Percentiles rank a stretch among this genome's conserved stretches.
Evolutionary conservation across 768 basidiomycete species (phyloP).

Genomic region (Gloeopeniophorella convolvens): DNA sequence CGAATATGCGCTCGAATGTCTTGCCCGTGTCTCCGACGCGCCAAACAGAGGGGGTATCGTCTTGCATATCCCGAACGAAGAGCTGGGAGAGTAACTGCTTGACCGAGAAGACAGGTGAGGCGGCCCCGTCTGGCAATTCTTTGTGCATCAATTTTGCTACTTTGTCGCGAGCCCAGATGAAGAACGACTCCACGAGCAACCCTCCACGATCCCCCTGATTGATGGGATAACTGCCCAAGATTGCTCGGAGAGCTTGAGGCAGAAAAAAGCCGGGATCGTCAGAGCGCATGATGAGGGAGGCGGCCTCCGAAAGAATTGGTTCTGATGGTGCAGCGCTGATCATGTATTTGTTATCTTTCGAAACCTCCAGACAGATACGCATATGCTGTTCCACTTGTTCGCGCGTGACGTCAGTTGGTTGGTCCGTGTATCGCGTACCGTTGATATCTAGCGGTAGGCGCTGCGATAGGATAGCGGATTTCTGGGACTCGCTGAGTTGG

Average conservation of each 20-base stretch:
- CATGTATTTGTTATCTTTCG: neutral
- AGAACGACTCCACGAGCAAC: neutral
- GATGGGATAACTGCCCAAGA: neutral
- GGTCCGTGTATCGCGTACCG: neutral
- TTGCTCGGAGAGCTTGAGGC: neutral
- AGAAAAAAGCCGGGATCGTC: neutral
- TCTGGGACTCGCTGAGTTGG: neutral
- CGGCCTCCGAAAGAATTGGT: neutral
- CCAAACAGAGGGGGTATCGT: too few relatives aligned
- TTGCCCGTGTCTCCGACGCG: too few relatives aligned
- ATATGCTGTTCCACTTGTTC: neutral
- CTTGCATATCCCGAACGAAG: too few relatives aligned
- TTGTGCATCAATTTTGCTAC: neutral
- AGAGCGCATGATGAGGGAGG: neutral
- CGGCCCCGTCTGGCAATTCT: too few relatives aligned
- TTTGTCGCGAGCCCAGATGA: neutral
- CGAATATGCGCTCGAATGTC: neutral
- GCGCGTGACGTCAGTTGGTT: too few relatives aligned
- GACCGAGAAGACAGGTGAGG: neutral
- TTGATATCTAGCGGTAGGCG: neutral
- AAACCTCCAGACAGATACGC: neutral
- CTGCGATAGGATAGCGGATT: neutral
- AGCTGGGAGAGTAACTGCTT: neutral
- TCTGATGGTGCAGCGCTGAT: neutral
- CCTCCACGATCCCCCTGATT: neutral